Evolutionary conservation across 331 rosid genomes (phyloP).

Genomic region (Spiraea crenata): DNA sequence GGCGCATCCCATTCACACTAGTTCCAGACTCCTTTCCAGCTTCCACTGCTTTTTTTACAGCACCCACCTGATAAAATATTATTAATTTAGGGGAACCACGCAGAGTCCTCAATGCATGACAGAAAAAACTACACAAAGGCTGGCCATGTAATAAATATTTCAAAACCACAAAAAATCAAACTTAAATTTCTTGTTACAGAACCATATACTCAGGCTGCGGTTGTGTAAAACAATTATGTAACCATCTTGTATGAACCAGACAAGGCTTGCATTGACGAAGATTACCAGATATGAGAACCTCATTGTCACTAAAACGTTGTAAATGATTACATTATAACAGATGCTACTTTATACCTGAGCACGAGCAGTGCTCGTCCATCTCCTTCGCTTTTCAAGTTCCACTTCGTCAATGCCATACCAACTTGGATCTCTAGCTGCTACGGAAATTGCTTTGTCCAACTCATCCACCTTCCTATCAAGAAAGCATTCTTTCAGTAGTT

Average conservation of each 20-base stretch:
- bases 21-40: constrained; percentile 51
- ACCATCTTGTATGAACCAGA: background rate
- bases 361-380: constrained; percentile 86
- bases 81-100: constrained; percentile 15
- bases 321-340: background rate
- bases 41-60: constrained; percentile 60
- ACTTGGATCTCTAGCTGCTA: constrained; percentile 88
- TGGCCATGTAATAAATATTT: background rate
- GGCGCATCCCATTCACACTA: constrained; percentile 60
- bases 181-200: background rate
- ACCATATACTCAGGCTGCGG: background rate
- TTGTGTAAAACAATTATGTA: background rate
- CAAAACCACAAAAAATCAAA: constrained; percentile 4
- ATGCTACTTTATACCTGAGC: constrained; percentile 56
- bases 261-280: background rate
- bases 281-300: background rate
- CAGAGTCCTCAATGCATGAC: background rate
- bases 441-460: constrained; percentile 86
- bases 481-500: constrained; percentile 52
- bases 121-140: background rate
- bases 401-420: constrained; percentile 82
- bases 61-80: constrained; percentile 50
- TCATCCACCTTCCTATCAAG: constrained; percentile 98
- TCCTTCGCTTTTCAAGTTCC: constrained; percentile 85
- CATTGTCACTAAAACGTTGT: background rate